Percentiles rank a stretch among this genome's conserved stretches.
These are phyloP conservation scores for Yamadazyma atmosphaerica DNA, from an alignment of 1,139 yeast species.

Conservation along the genomic window DNA sequence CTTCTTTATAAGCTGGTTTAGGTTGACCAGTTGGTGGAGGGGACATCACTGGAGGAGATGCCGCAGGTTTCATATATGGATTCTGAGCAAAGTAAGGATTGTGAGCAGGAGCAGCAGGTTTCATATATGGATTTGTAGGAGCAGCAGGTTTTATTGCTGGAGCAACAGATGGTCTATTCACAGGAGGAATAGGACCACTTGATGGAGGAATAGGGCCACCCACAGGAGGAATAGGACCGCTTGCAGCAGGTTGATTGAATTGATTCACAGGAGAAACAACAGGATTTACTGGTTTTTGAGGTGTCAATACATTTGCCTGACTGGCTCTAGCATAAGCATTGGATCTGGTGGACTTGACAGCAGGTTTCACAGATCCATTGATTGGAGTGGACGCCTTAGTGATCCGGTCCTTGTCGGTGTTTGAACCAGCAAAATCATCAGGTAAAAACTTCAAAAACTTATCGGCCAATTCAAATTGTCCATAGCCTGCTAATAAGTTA, in stretches of 20 bases:
- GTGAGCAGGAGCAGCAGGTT: conserved; percentile 15
- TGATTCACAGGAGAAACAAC: conserved; percentile 9
- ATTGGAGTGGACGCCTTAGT: conserved; percentile 46
- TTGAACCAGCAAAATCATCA: conserved; percentile 43
- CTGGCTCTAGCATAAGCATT: conserved; percentile 8
- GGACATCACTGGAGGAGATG: conserved; percentile 9
- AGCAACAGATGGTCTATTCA: background rate
- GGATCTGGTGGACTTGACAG: conserved; percentile 4
- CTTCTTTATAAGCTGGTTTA: conserved; percentile 45
- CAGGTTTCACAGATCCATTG: conserved; percentile 7
- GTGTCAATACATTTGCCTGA: conserved; percentile 9
- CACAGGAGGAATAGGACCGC: background rate
- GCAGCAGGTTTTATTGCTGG: conserved; percentile 8
- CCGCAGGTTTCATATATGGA: conserved; percentile 15
- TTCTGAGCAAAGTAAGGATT: conserved; percentile 13
- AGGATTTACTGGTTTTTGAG: conserved; percentile 6
- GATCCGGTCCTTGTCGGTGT: conserved; percentile 74
- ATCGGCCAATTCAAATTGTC: conserved; percentile 80
- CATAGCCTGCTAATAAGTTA: conserved; percentile 75
- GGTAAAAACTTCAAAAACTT: conserved; percentile 72
- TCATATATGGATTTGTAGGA: conserved; percentile 15
- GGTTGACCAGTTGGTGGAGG: conserved; percentile 36
- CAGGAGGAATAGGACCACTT: background rate
- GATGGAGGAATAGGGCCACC: conserved; percentile 1
- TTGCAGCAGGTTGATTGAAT: conserved; percentile 12